These are phyloP conservation scores for Trichoderma koningii DNA, from an alignment of 2,329 filamentous ascomycete species.

Conservation along the genomic window DNA sequence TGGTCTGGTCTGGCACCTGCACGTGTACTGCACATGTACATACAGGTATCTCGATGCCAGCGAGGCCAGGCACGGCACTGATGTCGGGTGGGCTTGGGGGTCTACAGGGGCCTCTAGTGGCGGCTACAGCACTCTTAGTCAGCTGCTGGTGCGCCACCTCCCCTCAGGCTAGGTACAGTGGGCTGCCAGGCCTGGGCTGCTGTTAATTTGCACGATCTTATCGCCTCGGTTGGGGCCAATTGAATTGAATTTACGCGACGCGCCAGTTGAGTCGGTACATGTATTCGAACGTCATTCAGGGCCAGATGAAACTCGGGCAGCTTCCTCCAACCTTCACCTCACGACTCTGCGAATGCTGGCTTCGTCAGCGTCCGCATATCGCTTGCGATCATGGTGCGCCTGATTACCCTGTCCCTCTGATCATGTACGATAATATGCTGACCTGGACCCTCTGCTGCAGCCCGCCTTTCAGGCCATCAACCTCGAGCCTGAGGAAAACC, in stretches of 20 bases:
- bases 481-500: slow-evolving; percentile 86
- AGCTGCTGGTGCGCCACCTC: background rate
- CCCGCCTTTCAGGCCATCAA: slow-evolving; percentile 85
- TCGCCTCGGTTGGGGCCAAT: background rate
- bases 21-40: slow-evolving; percentile 10
- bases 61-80: no score
- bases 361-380: slow-evolving; percentile 15
- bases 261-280: background rate
- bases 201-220: slow-evolving; percentile 19
- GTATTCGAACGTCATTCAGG: slow-evolving; percentile 7
- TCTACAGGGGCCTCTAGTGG: no score
- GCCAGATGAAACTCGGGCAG: slow-evolving; percentile 1
- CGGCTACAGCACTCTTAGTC: slow-evolving; percentile 9
- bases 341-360: slow-evolving; percentile 25
- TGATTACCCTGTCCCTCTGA: background rate
- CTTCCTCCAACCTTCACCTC: background rate
- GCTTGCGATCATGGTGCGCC: slow-evolving; percentile 28
- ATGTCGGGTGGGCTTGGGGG: no score
- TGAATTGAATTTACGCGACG: slow-evolving; percentile 22
- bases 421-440: background rate
- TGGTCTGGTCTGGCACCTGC: slow-evolving; percentile 1
- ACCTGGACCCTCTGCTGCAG: slow-evolving; percentile 39
- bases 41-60: background rate
- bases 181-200: background rate
- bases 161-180: slow-evolving; percentile 3